Evolutionary conservation across 2,329 filamentous ascomycete species (phyloP), one percentile per base, ranked within the genome.

Genomic region (Ophiostoma perfectum): DNA sequence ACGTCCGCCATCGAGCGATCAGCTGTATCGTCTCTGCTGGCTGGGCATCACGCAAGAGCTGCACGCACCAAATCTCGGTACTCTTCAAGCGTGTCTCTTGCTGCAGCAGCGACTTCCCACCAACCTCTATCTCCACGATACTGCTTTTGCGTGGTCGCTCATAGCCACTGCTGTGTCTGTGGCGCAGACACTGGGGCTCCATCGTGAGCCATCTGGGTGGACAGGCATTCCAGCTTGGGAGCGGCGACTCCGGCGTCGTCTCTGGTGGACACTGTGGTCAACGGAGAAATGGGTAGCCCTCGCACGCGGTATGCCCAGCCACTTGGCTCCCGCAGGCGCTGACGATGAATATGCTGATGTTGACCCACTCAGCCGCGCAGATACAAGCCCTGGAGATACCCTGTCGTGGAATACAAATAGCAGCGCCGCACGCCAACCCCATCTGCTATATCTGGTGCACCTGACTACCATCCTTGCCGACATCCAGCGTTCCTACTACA

Each of bases 261-360:
- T 78, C 0, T 78, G 76, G 75, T 75, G 74, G 66, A 73, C 73
- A 2, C 70, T 75, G 12, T 75, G 74, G 67, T 73, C 76, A 4
- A 75, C 75, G 73, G 76, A 78, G 45, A 77, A 77, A 67, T 78
- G 76, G 76, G 73, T 76, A 0, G 74, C 75, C 11, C 70, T 77
- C 12, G 74, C 74, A 5, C 74, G 75, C 6, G 76, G 76, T 2
- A 76, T 76, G 75, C 76, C 76, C 4, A 75, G 73, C 64, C 76
- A 77, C 60, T 74, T 78, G 6, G 52, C 41, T 1, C 65, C 52
- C 1, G 18, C 42, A 6, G 52, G 52, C 45, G 60, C 38, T 7
- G 38, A 12, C 9, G 67, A 69, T 18, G 67, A 69, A 12, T 41
- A 66, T 12, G 49, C 72, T 42, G 75, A 77, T 45, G 76, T 78